A percentile compares a stretch with the other conserved stretches of the same genome.
phyloP scores from a whole-genome alignment of 108 stramenopile genomes.

The Skeletonema costatum region DNA sequence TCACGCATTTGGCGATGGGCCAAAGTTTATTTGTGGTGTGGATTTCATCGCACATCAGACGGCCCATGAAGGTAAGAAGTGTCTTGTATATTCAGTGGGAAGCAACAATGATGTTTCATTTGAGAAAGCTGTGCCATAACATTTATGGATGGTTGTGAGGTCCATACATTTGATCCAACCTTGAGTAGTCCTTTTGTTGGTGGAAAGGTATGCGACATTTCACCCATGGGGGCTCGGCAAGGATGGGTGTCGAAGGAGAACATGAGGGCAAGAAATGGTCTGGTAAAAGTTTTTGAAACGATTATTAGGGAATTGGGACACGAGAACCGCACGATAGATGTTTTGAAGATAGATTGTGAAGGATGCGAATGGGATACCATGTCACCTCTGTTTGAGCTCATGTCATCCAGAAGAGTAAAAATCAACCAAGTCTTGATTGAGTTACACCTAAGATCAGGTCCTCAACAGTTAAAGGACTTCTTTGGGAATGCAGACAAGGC shows the following conservation, averaged over 20 bases:
- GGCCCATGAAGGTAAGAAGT: conserved; percentile 1
- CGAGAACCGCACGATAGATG: conserved; percentile 7
- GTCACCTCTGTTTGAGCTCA: conserved; percentile 23
- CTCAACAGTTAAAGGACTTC: neutral
- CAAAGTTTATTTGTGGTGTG: conserved; percentile 38
- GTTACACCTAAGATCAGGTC: neutral
- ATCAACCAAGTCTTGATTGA: conserved; percentile 34
- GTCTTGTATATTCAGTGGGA: conserved; percentile 34
- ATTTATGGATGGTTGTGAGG: conserved; percentile 29
- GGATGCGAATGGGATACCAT: conserved; percentile 21
- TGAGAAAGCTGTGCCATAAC: conserved; percentile 18
- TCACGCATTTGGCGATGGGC: conserved; percentile 30
- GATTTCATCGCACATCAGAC: conserved; percentile 23
- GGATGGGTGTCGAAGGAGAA: conserved; percentile 5
- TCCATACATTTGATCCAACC: conserved; percentile 47
- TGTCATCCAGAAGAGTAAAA: neutral
- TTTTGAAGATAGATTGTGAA: conserved; percentile 14
- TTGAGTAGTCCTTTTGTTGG: conserved; percentile 19
- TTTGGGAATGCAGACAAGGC: conserved; percentile 30
- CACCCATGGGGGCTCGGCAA: conserved; percentile 40
- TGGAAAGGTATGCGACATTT: conserved; percentile 17
- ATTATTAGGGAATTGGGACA: conserved; percentile 33
- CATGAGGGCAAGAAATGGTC: neutral
- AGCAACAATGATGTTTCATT: conserved; percentile 29
- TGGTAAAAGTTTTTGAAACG: conserved; percentile 13